Evolutionary conservation across 129 eudicot genomes (phyloP).

Genomic region (Centaurea solstitialis): DNA sequence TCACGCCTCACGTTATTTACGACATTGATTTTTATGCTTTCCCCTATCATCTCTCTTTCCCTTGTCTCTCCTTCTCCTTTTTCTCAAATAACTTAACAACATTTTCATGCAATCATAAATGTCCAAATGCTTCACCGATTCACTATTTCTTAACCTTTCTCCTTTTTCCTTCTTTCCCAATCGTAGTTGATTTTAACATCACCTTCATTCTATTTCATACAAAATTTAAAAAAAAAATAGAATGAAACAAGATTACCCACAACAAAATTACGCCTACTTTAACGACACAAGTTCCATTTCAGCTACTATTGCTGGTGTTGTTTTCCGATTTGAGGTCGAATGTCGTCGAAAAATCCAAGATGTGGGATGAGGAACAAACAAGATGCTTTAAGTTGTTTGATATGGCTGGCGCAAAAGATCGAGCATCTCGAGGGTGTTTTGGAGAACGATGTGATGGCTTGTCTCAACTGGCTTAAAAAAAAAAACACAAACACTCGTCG

Average conservation of each 20-base stretch:
- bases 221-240: too few species aligned
- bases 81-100: neutral
- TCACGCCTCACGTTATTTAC: too few species aligned
- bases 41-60: neutral
- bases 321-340: neutral
- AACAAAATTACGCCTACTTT: neutral
- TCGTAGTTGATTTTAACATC: neutral
- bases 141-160: neutral
- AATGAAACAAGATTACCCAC: constrained; percentile 28
- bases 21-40: too few species aligned
- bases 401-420: constrained; percentile 73
- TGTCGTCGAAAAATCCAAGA: constrained; percentile 17
- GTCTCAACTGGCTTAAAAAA: too few species aligned
- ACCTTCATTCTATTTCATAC: too few species aligned
- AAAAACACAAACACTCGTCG: too few species aligned
- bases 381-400: constrained; percentile 54
- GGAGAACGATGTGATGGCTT: constrained; percentile 52
- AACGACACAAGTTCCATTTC: constrained; percentile 7
- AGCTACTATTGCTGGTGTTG: constrained; percentile 4
- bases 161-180: constrained; percentile 4
- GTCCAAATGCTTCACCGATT: constrained; percentile 4
- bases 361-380: constrained; percentile 46
- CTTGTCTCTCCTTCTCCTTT: neutral
- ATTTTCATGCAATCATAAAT: neutral
- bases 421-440: constrained; percentile 63